Percentiles rank a stretch among this genome's conserved stretches.
Conservation (phyloP, 495 filamentous ascomycete genomes). For the Rostrohypoxylon terebratum region DNA sequence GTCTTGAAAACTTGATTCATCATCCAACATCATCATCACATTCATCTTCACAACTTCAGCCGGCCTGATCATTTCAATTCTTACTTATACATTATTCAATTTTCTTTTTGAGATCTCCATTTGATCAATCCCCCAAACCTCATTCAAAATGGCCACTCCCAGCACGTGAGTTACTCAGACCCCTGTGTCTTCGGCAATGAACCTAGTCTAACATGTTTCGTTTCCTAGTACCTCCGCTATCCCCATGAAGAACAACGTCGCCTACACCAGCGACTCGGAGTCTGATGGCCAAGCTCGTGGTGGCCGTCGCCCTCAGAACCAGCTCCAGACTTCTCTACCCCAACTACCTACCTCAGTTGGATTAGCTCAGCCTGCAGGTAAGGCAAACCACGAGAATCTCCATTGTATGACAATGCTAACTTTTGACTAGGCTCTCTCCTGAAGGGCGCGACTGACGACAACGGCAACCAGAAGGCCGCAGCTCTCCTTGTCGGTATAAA, state of each 20-base stretch:
- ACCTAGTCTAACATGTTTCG: constrained; percentile 19
- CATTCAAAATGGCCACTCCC: constrained; percentile 45
- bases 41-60: constrained; percentile 42
- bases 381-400: constrained; percentile 1
- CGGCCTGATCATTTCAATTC: constrained; percentile 38
- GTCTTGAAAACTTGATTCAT: background rate
- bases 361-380: constrained; percentile 56
- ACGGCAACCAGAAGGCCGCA: constrained; percentile 58
- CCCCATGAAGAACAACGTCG: constrained; percentile 48
- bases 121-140: constrained; percentile 27
- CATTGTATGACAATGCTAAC: background rate
- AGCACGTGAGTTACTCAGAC: constrained; percentile 42
- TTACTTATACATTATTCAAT: background rate
- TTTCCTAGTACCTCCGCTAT: constrained; percentile 35
- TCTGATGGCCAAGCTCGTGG: constrained; percentile 47
- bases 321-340: constrained; percentile 41
- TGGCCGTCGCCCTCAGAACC: constrained; percentile 45
- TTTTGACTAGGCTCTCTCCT: constrained; percentile 48
- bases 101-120: constrained; percentile 41
- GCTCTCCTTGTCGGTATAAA: constrained; percentile 61
- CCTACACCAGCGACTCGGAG: constrained; percentile 48
- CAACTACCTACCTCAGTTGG: constrained; percentile 54
- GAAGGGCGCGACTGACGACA: constrained; percentile 56
- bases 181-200: background rate
- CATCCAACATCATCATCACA: constrained; percentile 44